Conservation (phyloP, 306 rosid genomes). For the Pterocarpus santalinus region DNA sequence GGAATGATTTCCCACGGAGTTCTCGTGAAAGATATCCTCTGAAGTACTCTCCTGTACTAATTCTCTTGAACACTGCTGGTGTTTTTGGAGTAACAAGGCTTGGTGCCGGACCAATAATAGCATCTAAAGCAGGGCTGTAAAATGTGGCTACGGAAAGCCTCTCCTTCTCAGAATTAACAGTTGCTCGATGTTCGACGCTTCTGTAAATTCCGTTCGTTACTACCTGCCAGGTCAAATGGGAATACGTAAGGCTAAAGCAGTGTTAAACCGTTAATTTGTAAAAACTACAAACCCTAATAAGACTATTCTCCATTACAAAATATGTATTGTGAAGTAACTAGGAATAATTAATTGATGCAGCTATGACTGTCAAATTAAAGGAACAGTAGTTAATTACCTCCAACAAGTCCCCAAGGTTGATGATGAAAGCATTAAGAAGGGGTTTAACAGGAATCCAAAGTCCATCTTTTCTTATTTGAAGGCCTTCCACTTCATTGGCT, state of each 20-base stretch:
- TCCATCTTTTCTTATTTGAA: constrained; percentile 55
- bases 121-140: constrained; percentile 48
- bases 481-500: constrained; percentile 56
- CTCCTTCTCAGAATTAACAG: constrained; percentile 55
- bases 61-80: constrained; percentile 51
- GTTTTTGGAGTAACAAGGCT: constrained; percentile 53
- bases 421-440: constrained; percentile 56
- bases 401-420: constrained; percentile 58
- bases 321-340: no score
- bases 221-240: constrained; percentile 42
- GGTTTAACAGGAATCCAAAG: constrained; percentile 58
- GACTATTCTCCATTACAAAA: not conserved
- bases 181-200: constrained; percentile 61
- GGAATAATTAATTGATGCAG: no score
- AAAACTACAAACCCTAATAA: no score
- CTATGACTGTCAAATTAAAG: not conserved
- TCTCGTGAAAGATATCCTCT: constrained; percentile 43
- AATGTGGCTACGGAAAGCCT: constrained; percentile 67
- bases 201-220: constrained; percentile 57
- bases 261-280: no score
- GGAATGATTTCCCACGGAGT: constrained; percentile 60
- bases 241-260: no score
- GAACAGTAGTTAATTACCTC: constrained; percentile 51
- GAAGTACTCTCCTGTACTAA: constrained; percentile 47
- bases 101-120: constrained; percentile 58